These are phyloP conservation scores for Geotrichum ghanense DNA, from an alignment of 805 yeast genomes.

Conservation along the genomic window DNA sequence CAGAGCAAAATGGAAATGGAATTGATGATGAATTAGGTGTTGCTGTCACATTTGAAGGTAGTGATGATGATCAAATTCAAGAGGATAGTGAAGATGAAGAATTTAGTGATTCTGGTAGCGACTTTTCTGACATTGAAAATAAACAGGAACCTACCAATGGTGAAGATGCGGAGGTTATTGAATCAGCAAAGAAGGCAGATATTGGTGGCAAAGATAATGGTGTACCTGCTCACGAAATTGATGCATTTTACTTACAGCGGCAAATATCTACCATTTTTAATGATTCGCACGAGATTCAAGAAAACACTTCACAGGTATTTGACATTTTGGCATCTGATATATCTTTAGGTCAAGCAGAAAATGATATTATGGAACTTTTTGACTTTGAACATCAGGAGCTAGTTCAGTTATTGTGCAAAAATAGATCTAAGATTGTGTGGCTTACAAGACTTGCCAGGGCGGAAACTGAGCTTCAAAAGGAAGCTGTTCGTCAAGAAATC, in stretches of 20 bases:
- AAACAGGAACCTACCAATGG: conserved; percentile 11
- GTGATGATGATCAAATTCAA: conserved; percentile 20
- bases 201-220: conserved; percentile 5
- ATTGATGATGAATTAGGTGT: conserved; percentile 32
- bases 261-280: conserved; percentile 29
- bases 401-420: conserved; percentile 37
- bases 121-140: conserved; percentile 11
- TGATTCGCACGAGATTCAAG: conserved; percentile 33
- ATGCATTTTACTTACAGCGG: conserved; percentile 44
- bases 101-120: conserved; percentile 13
- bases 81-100: conserved; percentile 15
- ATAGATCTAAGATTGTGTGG: conserved; percentile 44
- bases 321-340: conserved; percentile 30
- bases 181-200: conserved; percentile 5
- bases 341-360: conserved; percentile 37
- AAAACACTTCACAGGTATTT: conserved; percentile 31
- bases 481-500: conserved; percentile 34
- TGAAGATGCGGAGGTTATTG: conserved; percentile 6
- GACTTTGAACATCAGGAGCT: conserved; percentile 40
- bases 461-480: conserved; percentile 27
- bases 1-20: conserved; percentile 11
- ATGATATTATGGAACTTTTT: conserved; percentile 40
- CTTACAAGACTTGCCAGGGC: conserved; percentile 36
- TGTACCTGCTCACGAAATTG: conserved; percentile 31
- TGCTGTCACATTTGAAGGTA: conserved; percentile 28